Base-by-base conservation (phyloP, 306 rosid species). In the Parietaria judaica region DNA sequence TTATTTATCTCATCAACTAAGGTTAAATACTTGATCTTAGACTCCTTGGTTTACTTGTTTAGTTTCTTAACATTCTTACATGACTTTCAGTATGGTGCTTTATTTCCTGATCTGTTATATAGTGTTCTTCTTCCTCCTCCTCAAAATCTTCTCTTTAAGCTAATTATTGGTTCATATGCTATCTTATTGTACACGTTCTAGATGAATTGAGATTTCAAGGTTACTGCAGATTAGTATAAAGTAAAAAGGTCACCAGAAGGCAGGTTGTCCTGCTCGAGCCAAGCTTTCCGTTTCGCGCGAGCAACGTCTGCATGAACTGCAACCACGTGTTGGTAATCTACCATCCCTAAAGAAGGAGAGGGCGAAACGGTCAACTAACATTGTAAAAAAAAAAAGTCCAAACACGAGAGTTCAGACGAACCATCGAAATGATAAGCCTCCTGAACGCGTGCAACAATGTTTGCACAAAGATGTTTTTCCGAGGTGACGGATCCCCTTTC, bases 291-390 rank as follows among this genome's bases (percentile, higher is more conserved):
- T 71, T 78, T 88, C 73, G 76, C 80, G 14, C 54, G 58, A 2
- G 95, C 83, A 82, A 70, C 78, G 72, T 88, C 83, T 15, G 85
- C 88, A 74, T 92, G 98, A 61, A 80, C 82, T 50, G 96, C 81
- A 79, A 88, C 65, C 63, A 88, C 95, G 54, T 88, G 89, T 75
- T 92, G 98, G 88, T 92, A 91, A 68, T 92, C 98, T 3, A 56
- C 78, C 98, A 92, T 92, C 60, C 98, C 97, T 85, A 69, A 36
- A 67, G n/a, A 54, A 67, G 31, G 31, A 62, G 56, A 73, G 5
- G 69, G 48, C 7, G 14, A 23, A 58, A 54, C 43, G 23, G 13
- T 49, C 15, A 49, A n/a, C 45, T 41, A 38, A 71, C 34, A 71
- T 31, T 1, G 11, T 15, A 49, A 5, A 17, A 56, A 5, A 17